Conservation (phyloP, 2,329 filamentous ascomycete genomes). For the Aureobasidium sp. region DNA sequence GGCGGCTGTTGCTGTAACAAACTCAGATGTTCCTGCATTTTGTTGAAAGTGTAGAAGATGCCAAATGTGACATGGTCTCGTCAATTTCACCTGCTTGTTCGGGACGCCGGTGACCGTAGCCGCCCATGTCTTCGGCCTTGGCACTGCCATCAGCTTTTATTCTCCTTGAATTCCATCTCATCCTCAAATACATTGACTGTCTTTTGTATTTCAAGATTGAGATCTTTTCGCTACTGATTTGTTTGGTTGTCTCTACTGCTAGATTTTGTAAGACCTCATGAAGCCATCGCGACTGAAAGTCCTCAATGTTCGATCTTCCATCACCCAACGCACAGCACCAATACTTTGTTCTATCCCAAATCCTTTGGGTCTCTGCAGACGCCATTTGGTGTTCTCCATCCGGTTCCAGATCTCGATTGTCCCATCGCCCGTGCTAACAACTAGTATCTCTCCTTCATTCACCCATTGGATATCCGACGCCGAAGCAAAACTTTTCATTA, state of each 20-base stretch:
- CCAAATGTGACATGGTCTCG: too few relatives aligned
- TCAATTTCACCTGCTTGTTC: slow-evolving; percentile 3
- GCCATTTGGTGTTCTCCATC: not conserved
- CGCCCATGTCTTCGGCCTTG: not conserved
- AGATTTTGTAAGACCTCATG: not conserved
- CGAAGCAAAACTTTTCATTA: not conserved
- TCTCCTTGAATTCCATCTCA: too few relatives aligned
- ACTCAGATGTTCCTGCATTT: not conserved
- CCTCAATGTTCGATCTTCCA: not conserved
- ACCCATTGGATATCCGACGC: not conserved
- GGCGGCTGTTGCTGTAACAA: not conserved
- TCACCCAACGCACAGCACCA: not conserved
- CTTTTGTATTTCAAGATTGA: too few relatives aligned
- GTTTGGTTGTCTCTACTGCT: too few relatives aligned
- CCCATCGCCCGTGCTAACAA: not conserved
- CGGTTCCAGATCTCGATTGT: not conserved
- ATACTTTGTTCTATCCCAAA: not conserved
- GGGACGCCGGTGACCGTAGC: not conserved
- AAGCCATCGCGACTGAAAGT: not conserved
- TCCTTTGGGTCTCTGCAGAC: not conserved
- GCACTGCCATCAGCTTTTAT: too few relatives aligned
- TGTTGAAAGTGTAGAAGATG: not conserved
- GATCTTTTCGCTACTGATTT: too few relatives aligned
- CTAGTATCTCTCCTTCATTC: not conserved
- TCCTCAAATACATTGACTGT: not conserved